Base-by-base conservation (phyloP, 2,329 filamentous ascomycete species). In the Exophiala xenobiotica region DNA sequence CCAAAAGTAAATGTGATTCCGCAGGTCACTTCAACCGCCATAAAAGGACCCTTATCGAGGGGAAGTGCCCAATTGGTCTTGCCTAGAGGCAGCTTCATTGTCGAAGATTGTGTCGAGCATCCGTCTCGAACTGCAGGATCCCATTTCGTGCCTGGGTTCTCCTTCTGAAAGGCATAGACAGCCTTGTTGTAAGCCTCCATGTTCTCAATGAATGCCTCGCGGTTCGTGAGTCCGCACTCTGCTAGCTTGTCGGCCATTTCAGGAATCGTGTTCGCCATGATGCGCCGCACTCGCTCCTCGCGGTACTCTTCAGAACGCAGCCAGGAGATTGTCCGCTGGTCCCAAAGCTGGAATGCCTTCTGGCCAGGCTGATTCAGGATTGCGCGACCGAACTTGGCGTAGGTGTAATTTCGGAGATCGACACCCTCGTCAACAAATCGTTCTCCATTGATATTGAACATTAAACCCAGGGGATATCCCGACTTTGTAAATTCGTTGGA, bases 1-100 rank as follows among this genome's bases (percentile, higher is more conserved):
- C 83, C 84, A 67, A 87, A 87, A 0, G 83, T 87, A 58, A 87
- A 87, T 0, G 83, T 86, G 12, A 87, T 76, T 1, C 85, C 84
- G 39, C 80, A 82, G 3, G 78, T 79, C 2, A 87, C 82, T 57
- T 81, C 80, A 39, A 87, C 78, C 1, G 83, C 83, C 19, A 83
- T 66, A 60, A 82, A 87, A 0, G 83, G 83, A 0, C 71, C 70
- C 55, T 78, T 64, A 29, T 77, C 73, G 6, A 87, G 59, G 0
- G 83, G 76, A 4, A 82, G 58, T 0, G 83, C 83, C 84, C 83
- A 87, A 57, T 87, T 87, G 0, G 81, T 78, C 68, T 87, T 88
- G 0, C 77, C 69, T 6, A 83, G 63, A 0, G 63, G 42, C 6
- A 86, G 65, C 0, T 64, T 58, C 7, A 57, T 69, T 0, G 57